Base-by-base conservation (phyloP, 177 flowering plant species). In the Vitis hybrid region DNA sequence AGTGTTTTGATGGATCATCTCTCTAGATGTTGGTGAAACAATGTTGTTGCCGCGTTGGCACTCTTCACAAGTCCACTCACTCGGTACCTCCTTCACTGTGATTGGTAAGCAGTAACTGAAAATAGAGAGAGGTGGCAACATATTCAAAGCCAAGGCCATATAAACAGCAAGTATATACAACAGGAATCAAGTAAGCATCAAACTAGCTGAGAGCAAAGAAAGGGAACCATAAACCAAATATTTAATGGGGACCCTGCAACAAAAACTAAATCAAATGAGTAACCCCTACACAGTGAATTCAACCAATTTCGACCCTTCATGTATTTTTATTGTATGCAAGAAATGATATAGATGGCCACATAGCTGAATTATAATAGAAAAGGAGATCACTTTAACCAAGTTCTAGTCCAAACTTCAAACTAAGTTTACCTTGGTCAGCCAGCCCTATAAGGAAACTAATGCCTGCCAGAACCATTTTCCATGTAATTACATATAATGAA, bases 71-170 rank as follows among this genome's bases (percentile, higher is more conserved):
- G 11, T 13, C 88, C 88, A 85, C 4, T n/a, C 31, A 19, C 63
- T 67, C n/a, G 75, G 73, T 59, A 64, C 55, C 49, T 39, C 55
- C 3, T 1, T 1, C 8, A 22, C 20, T 3, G 12, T 0, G n/a
- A n/a, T 14, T 53, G n/a, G 48, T 81, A 79, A 80, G 76, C 87
- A 84, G 64, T 84, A 84, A 50, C 87, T 84, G 75, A 22, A 60
- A 74, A 72, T 6, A 22, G 19, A 58, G 33, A 72, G 2, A 64
- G 53, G 49, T 57, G 45, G 10, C 13, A 31, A 49, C 8, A 39
- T 4, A 56, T 2, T 18, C 15, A 52, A 69, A 16, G 2, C 13
- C 18, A 26, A 31, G 2, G 39, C 49, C 33, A 57, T 51, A 65
- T 33, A 6, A 31, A 56, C 10, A 68, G 0, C 9, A 18, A 39